Percentiles rank a stretch among this genome's conserved stretches.
Conservation (phyloP, 2,329 filamentous ascomycete species). For the Epichloe elymi region DNA sequence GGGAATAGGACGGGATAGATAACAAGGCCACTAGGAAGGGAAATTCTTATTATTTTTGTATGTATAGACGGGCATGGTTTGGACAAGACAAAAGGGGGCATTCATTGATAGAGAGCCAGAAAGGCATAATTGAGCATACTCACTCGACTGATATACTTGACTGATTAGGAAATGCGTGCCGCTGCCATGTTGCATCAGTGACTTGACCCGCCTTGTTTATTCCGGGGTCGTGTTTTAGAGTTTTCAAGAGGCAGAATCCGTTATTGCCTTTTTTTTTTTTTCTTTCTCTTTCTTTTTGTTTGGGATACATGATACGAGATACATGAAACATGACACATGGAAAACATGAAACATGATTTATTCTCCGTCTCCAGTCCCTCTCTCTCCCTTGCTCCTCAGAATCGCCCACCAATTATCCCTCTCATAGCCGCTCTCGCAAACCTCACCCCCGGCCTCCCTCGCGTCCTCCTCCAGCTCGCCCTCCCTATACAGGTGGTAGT, state of each 20-base stretch:
- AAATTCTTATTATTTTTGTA: not conserved
- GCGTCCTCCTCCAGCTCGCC: constrained; percentile 81
- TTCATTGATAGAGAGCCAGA: constrained; percentile 1
- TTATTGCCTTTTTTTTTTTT: too few species aligned
- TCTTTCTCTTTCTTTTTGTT: too few species aligned
- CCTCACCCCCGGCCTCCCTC: constrained; percentile 54
- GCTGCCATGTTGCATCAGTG: not conserved
- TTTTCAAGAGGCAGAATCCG: too few species aligned
- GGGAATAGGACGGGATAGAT: not conserved
- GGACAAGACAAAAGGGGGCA: constrained; percentile 1
- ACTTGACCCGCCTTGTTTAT: too few species aligned
- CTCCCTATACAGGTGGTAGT: constrained; percentile 84
- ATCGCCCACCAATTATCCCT: constrained; percentile 98
- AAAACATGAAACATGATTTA: too few species aligned
- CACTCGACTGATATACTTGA: not conserved
- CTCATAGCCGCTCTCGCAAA: constrained; percentile 79
- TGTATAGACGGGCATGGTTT: not conserved
- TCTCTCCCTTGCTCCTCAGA: constrained; percentile 13
- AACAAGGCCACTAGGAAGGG: not conserved
- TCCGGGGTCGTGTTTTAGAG: too few species aligned
- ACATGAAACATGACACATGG: too few species aligned
- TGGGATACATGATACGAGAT: too few species aligned
- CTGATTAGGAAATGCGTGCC: not conserved
- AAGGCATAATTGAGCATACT: not conserved
- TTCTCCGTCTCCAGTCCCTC: not conserved